Conservation (phyloP, 108 stramenopile genomes). For the Aurantiochytrium sp. region DNA sequence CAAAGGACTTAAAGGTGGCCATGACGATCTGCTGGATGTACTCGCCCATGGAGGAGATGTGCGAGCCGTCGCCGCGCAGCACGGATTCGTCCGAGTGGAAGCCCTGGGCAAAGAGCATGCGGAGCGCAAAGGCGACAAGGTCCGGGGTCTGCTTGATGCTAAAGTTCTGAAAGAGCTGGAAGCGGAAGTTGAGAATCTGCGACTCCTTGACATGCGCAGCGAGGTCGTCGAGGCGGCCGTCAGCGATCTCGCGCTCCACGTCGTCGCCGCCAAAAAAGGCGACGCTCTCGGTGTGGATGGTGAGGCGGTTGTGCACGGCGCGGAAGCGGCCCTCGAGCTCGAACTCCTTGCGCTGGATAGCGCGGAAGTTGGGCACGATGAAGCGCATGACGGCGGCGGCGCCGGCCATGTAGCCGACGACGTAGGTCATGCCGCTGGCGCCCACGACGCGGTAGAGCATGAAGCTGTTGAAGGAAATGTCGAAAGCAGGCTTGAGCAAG, state of each 20-base stretch:
- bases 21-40: slow-evolving; percentile 29
- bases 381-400: background rate
- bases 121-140: background rate
- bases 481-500: slow-evolving; percentile 17
- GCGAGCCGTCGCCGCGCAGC: background rate
- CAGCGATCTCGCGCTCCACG: background rate
- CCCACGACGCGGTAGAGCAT: slow-evolving; percentile 18
- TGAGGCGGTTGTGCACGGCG: slow-evolving; percentile 17
- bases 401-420: background rate
- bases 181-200: background rate
- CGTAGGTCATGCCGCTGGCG: background rate
- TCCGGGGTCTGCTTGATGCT: slow-evolving; percentile 32
- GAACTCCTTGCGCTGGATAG: background rate
- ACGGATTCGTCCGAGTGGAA: background rate
- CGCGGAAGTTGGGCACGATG: slow-evolving; percentile 22
- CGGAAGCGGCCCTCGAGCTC: slow-evolving; percentile 10
- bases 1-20: slow-evolving; percentile 18
- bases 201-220: background rate
- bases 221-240: background rate
- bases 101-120: slow-evolving; percentile 30
- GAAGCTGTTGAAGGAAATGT: slow-evolving; percentile 10
- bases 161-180: slow-evolving; percentile 21
- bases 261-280: slow-evolving; percentile 27
- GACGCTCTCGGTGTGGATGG: background rate
- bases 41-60: background rate